Evolutionary conservation across 129 eudicot genomes (phyloP).

Genomic region (Flaveria brownii): DNA sequence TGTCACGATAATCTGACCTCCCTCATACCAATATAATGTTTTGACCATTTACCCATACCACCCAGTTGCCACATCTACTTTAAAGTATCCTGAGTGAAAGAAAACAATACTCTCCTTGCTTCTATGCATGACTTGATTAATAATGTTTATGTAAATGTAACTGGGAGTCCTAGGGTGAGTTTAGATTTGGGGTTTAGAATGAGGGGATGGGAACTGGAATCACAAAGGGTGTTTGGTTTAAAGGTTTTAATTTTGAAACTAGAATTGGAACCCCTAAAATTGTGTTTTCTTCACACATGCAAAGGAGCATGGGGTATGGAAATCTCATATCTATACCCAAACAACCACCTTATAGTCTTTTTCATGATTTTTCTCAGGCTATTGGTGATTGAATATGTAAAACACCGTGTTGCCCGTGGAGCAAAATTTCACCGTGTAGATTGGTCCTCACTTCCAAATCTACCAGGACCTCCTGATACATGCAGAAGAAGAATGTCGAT

Average conservation of each 20-base stretch:
- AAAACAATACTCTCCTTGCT: conserved; percentile 3
- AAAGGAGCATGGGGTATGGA: neutral
- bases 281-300: neutral
- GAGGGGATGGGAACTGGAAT: neutral
- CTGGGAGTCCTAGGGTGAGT: neutral
- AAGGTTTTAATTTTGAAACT: neutral
- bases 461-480: conserved; percentile 69
- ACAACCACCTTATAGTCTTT: neutral
- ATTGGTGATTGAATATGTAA: conserved; percentile 71
- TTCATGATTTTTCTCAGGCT: conserved; percentile 47
- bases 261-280: neutral
- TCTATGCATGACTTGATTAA: neutral
- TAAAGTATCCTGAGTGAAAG: conserved; percentile 6
- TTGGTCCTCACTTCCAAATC: conserved; percentile 63
- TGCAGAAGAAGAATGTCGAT: conserved; percentile 75
- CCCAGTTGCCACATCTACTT: neutral
- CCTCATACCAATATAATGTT: neutral
- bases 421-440: conserved; percentile 66
- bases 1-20: neutral
- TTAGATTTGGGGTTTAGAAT: neutral
- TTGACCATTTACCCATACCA: neutral
- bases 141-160: neutral
- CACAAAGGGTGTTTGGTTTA: neutral
- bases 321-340: neutral
- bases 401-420: conserved; percentile 79